These are phyloP conservation scores for Penicillium paxilli DNA, from an alignment of 495 filamentous ascomycete genomes.

Conservation along the genomic window DNA sequence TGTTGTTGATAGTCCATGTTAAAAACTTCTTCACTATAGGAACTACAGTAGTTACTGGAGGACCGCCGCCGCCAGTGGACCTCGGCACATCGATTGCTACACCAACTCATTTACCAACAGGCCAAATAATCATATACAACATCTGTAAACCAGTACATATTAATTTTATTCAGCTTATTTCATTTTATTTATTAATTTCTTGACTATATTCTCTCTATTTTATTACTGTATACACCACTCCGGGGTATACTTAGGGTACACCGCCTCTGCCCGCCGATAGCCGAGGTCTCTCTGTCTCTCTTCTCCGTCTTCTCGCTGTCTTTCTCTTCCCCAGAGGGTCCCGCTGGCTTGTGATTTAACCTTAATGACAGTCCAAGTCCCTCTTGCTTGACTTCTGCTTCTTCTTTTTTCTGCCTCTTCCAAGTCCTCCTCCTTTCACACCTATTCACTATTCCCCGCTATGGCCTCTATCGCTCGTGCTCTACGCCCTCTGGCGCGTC, in stretches of 20 bases:
- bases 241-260: slow-evolving; percentile 13
- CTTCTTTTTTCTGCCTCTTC: not conserved
- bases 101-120: too few species aligned
- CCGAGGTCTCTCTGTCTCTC: slow-evolving; percentile 33
- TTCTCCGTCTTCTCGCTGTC: not conserved
- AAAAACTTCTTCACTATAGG: too few species aligned
- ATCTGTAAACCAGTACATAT: too few species aligned
- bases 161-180: not conserved
- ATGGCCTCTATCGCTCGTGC: slow-evolving; percentile 73
- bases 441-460: slow-evolving; percentile 5
- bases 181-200: not conserved
- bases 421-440: not conserved
- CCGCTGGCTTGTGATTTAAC: slow-evolving; percentile 33
- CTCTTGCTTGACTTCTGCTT: not conserved
- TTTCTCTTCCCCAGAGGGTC: too few species aligned
- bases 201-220: not conserved
- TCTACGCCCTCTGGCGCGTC: slow-evolving; percentile 67
- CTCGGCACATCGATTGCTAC: too few species aligned
- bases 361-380: not conserved
- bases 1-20: too few species aligned
- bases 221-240: slow-evolving; percentile 8
- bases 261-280: slow-evolving; percentile 31
- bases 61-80: too few species aligned
- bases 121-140: too few species aligned
- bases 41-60: too few species aligned